A percentile compares a stretch with the other conserved stretches of the same genome.
phyloP scores from a whole-genome alignment of 352 stramenopile species.

The Phytophthora ohioensis region DNA sequence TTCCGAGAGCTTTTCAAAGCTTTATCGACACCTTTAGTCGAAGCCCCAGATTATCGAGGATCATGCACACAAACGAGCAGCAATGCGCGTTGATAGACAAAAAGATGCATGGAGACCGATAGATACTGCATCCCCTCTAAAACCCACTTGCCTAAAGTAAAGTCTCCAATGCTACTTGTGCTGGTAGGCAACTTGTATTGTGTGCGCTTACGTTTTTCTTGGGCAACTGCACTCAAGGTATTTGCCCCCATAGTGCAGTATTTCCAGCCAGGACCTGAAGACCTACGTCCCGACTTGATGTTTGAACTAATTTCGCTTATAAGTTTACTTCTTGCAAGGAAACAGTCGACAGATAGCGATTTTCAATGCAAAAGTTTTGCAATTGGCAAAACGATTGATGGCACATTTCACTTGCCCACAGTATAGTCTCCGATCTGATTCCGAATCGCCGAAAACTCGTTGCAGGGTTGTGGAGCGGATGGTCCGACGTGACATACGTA shows the following conservation, averaged over 20 bases:
- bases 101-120: constrained; percentile 15
- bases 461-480: constrained; percentile 25
- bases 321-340: too few relatives aligned
- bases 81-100: constrained; percentile 24
- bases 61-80: constrained; percentile 4
- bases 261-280: too few relatives aligned
- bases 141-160: constrained; percentile 3
- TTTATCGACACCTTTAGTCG: too few relatives aligned
- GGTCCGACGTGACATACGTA: constrained; percentile 35
- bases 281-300: too few relatives aligned
- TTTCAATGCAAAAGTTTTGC: too few relatives aligned
- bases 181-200: background rate
- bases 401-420: too few relatives aligned
- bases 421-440: background rate
- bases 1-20: background rate
- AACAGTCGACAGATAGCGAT: too few relatives aligned
- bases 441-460: constrained; percentile 30
- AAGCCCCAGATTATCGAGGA: background rate
- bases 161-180: background rate
- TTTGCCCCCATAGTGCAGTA: too few relatives aligned
- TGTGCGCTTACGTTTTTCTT: too few relatives aligned
- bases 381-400: too few relatives aligned
- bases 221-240: too few relatives aligned
- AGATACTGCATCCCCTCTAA: constrained; percentile 21
- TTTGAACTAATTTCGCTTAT: too few relatives aligned